A percentile compares a stretch with the other conserved stretches of the same genome.
Evolutionary conservation across 805 yeast species (phyloP).

Genomic region (Suhomyces prunicola): DNA sequence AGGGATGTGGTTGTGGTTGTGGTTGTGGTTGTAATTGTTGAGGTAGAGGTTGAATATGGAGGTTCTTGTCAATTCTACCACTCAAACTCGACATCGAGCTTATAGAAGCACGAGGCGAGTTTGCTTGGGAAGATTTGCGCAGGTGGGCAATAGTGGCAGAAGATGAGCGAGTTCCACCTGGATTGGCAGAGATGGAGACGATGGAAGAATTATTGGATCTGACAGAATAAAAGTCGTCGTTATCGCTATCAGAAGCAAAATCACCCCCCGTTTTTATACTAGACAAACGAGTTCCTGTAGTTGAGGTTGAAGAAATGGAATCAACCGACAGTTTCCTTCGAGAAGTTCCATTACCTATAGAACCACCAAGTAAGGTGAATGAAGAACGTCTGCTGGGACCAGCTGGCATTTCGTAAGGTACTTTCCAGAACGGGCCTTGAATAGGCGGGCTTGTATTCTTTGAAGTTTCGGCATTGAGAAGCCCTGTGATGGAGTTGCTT

Average conservation of each 20-base stretch:
- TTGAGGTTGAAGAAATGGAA: slow-evolving; percentile 47
- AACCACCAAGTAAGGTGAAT: slow-evolving; percentile 10
- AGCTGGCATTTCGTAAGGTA: slow-evolving; percentile 55
- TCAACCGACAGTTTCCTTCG: slow-evolving; percentile 47
- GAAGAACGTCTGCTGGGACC: slow-evolving; percentile 14
- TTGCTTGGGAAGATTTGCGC: slow-evolving; percentile 13
- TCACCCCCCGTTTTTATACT: slow-evolving; percentile 27
- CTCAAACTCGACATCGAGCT: slow-evolving; percentile 29
- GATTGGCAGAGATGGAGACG: slow-evolving; percentile 6
- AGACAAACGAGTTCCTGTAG: slow-evolving; percentile 35
- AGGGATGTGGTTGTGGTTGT: background rate
- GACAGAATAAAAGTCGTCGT: slow-evolving; percentile 31
- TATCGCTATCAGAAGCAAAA: slow-evolving; percentile 27
- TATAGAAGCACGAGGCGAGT: slow-evolving; percentile 35
- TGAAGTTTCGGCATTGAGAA: slow-evolving; percentile 6
- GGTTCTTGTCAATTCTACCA: slow-evolving; percentile 25
- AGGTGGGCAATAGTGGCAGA: background rate
- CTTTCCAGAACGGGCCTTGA: slow-evolving; percentile 56
- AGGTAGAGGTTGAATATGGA: slow-evolving; percentile 6
- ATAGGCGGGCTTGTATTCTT: slow-evolving; percentile 26
- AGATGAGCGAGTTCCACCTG: background rate
- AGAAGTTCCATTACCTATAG: slow-evolving; percentile 4
- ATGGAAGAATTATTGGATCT: slow-evolving; percentile 15
- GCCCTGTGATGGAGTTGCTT: slow-evolving; percentile 9
- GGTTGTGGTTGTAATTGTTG: slow-evolving; percentile 1